A percentile compares a stretch with the other conserved stretches of the same genome.
Evolutionary conservation across 345 rosid species (phyloP).

Genomic region (Mercurialis annua): DNA sequence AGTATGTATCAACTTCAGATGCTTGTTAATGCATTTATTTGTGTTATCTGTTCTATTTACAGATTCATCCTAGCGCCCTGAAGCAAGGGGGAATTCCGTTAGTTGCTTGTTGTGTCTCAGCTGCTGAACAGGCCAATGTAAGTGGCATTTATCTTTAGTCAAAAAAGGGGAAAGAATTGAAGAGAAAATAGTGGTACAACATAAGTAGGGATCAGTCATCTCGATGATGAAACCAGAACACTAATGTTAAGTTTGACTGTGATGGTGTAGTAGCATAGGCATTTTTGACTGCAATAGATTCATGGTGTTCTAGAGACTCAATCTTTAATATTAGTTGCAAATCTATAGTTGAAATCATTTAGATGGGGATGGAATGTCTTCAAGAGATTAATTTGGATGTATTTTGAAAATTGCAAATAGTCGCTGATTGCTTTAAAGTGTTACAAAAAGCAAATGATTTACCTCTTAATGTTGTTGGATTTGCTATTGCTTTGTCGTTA

Average conservation of each 20-base stretch:
- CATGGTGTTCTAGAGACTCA: neutral
- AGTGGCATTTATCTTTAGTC: conserved; percentile 22
- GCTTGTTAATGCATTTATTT: neutral
- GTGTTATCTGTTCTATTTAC: conserved; percentile 17
- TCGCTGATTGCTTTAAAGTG: neutral
- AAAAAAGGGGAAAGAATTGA: neutral
- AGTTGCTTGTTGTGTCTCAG: conserved; percentile 81
- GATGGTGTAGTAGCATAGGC: too few species aligned
- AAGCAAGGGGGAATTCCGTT: conserved; percentile 80
- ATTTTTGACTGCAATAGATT: neutral
- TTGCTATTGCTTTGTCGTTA: neutral
- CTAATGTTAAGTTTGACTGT: too few species aligned
- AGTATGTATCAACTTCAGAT: neutral
- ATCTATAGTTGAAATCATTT: neutral
- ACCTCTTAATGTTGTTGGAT: neutral
- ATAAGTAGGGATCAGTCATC: conserved; percentile 1
- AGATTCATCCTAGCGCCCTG: conserved; percentile 91
- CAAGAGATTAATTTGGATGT: neutral
- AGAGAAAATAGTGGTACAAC: neutral
- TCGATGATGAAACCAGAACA: too few species aligned
- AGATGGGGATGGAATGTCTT: neutral
- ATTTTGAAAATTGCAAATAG: neutral
- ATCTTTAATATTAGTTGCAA: neutral
- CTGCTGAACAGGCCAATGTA: conserved; percentile 84
- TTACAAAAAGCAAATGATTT: neutral